Evolutionary conservation across 2,329 filamentous ascomycete species (phyloP).

Genomic region (Sporothrix protearum): DNA sequence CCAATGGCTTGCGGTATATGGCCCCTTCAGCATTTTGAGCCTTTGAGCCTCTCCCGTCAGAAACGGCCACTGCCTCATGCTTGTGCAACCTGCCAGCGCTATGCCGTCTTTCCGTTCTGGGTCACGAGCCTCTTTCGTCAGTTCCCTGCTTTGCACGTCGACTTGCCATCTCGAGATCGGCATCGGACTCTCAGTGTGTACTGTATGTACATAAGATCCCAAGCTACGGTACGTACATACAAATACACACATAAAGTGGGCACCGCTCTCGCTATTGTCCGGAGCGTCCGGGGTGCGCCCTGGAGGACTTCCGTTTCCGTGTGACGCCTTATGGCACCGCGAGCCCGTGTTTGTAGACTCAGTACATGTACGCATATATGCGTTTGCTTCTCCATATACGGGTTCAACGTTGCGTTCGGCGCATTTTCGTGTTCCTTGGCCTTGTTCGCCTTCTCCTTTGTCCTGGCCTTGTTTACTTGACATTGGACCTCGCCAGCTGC

Average conservation of each 20-base stretch:
- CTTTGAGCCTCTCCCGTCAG: background rate
- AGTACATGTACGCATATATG: too few species aligned
- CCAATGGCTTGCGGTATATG: background rate
- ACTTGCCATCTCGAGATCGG: constrained; percentile 3
- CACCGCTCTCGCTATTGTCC: background rate
- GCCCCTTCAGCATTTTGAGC: background rate
- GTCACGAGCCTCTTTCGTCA: background rate
- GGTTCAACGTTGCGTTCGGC: background rate
- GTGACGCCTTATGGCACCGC: background rate
- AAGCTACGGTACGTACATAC: too few species aligned
- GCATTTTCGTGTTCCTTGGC: background rate
- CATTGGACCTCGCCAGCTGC: background rate
- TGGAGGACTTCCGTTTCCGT: background rate
- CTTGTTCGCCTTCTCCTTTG: background rate
- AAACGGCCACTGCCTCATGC: background rate
- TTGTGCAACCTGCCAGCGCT: constrained; percentile 5
- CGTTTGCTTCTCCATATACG: too few species aligned
- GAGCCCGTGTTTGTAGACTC: background rate
- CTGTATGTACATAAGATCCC: too few species aligned
- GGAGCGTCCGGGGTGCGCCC: background rate
- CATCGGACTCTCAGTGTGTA: too few species aligned
- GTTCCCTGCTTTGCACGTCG: background rate
- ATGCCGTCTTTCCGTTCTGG: background rate
- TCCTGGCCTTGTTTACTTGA: background rate
- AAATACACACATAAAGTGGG: background rate